These are phyloP conservation scores for Boletus subparvulus DNA, from an alignment of 768 basidiomycete species.

Conservation along the genomic window DNA sequence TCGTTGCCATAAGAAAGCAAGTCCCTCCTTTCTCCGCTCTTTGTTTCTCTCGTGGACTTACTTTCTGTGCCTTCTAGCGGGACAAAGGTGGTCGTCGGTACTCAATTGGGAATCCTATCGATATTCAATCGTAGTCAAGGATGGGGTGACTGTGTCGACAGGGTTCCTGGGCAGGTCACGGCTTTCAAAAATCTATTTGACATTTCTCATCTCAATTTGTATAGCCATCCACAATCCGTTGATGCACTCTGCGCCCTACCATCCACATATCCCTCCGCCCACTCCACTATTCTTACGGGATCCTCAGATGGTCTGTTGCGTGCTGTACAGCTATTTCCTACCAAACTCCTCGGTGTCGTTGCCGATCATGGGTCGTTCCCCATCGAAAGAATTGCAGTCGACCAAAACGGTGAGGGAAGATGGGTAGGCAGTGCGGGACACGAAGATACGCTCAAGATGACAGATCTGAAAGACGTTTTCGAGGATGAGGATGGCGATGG, in stretches of 20 bases:
- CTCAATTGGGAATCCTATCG: slow-evolving; percentile 84
- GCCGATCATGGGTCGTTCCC: slow-evolving; percentile 92
- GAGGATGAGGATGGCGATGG: slow-evolving; percentile 35
- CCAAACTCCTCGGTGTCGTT: slow-evolving; percentile 85
- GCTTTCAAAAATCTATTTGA: neutral
- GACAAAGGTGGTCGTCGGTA: slow-evolving; percentile 85
- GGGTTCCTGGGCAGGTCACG: slow-evolving; percentile 71
- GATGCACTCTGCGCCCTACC: slow-evolving; percentile 83
- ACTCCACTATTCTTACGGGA: slow-evolving; percentile 79
- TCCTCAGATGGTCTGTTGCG: slow-evolving; percentile 91
- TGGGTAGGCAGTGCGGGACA: slow-evolving; percentile 96
- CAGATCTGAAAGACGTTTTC: slow-evolving; percentile 79
- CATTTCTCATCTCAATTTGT: slow-evolving; percentile 13
- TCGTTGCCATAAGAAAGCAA: slow-evolving; percentile 81
- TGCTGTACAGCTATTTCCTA: slow-evolving; percentile 84
- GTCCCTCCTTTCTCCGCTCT: slow-evolving; percentile 17
- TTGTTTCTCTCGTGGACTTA: neutral
- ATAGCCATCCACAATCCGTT: slow-evolving; percentile 86
- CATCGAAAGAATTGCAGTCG: slow-evolving; percentile 80
- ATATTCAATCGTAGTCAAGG: slow-evolving; percentile 87
- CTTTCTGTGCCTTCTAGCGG: slow-evolving; percentile 40
- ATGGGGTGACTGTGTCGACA: slow-evolving; percentile 91
- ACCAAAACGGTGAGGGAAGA: slow-evolving; percentile 54
- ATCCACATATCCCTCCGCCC: slow-evolving; percentile 54
- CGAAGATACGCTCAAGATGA: slow-evolving; percentile 82